Conservation (phyloP, 768 basidiomycete species). For the Pisolithus albus region DNA sequence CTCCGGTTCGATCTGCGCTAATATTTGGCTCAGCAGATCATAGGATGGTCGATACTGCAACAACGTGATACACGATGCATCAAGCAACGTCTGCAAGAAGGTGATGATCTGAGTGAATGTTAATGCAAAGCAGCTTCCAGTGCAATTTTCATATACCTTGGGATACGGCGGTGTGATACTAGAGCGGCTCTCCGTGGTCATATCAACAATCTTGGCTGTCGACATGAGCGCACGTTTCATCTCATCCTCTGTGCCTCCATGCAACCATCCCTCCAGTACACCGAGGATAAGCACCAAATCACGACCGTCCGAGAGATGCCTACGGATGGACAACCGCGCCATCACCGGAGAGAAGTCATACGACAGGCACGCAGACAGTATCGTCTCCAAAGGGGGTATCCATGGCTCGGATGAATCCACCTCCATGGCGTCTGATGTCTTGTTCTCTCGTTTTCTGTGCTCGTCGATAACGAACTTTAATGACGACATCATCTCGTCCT, state of each 20-base stretch:
- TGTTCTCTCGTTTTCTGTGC: constrained; percentile 23
- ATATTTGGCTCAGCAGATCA: constrained; percentile 41
- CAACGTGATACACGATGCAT: constrained; percentile 63
- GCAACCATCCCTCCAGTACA: constrained; percentile 35
- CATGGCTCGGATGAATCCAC: constrained; percentile 27
- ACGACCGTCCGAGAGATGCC: constrained; percentile 32
- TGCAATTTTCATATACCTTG: constrained; percentile 36
- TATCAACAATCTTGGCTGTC: constrained; percentile 6
- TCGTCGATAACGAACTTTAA: constrained; percentile 39
- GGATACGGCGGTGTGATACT: constrained; percentile 19
- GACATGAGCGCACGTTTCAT: constrained; percentile 19
- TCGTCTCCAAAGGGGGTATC: constrained; percentile 29
- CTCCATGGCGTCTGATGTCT: constrained; percentile 26
- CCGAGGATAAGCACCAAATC: constrained; percentile 34
- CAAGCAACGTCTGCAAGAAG: constrained; percentile 62
- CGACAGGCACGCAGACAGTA: constrained; percentile 33
- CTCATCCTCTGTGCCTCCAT: constrained; percentile 21
- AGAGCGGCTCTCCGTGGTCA: neutral
- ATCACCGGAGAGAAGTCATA: constrained; percentile 35
- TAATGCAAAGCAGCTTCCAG: constrained; percentile 24
- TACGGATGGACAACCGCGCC: constrained; percentile 39
- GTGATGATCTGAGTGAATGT: constrained; percentile 42
- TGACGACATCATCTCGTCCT: constrained; percentile 52
- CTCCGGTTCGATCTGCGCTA: constrained; percentile 49
- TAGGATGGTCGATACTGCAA: constrained; percentile 60